These are phyloP conservation scores for Cercospora sp. DNA, from an alignment of 2,329 filamentous ascomycete species.

Conservation along the genomic window DNA sequence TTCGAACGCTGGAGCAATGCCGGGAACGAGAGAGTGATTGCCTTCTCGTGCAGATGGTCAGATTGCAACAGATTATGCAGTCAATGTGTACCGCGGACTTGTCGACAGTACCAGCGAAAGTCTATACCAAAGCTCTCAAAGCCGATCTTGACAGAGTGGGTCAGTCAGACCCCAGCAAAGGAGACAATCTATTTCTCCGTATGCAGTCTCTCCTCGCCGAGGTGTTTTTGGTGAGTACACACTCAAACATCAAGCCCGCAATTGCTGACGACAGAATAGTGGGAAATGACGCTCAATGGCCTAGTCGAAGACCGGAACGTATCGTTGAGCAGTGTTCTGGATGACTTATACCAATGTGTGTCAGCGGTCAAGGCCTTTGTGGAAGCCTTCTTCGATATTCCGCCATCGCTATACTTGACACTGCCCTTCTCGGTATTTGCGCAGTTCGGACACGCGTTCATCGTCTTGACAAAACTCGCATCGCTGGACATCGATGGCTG, in stretches of 20 bases:
- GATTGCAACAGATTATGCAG: conserved; percentile 33
- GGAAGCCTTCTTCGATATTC: conserved; percentile 33
- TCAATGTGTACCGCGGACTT: conserved; percentile 28
- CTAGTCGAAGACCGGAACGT: conserved; percentile 29
- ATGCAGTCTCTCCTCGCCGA: conserved; percentile 33
- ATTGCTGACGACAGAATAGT: not conserved
- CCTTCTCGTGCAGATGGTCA: conserved; percentile 35
- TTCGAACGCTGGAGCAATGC: conserved; percentile 27
- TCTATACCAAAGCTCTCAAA: conserved; percentile 33
- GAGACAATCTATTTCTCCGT: conserved; percentile 28
- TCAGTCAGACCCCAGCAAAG: conserved; percentile 18
- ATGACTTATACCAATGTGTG: conserved; percentile 32
- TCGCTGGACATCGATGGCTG: conserved; percentile 36
- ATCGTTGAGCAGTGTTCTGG: conserved; percentile 28
- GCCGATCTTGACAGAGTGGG: conserved; percentile 32
- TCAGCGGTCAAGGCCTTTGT: conserved; percentile 30
- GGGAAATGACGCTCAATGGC: conserved; percentile 32
- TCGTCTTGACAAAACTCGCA: conserved; percentile 33
- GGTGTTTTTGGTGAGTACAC: conserved; percentile 23
- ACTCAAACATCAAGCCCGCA: not conserved
- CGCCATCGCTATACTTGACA: conserved; percentile 29
- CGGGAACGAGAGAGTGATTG: conserved; percentile 33
- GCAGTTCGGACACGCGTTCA: conserved; percentile 36
- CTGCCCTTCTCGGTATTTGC: conserved; percentile 35
- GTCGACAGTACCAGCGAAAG: conserved; percentile 30